Base-by-base conservation (phyloP, 2,329 filamentous ascomycete genomes). In the Periconia digitata region DNA sequence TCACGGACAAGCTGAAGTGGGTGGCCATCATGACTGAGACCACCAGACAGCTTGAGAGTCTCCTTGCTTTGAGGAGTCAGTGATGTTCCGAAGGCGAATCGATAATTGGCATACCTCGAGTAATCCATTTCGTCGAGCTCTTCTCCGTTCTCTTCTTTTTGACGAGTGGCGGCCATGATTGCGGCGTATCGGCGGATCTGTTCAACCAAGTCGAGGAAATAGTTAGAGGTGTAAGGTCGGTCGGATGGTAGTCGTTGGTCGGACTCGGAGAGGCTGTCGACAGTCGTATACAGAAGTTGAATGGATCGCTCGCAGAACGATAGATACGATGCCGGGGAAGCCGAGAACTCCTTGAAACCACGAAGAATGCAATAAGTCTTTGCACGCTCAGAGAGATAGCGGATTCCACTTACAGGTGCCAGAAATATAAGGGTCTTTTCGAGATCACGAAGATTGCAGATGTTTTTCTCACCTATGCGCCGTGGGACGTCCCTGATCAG, bases 191-290 rank as follows among this genome's bases (percentile, higher is more conserved):
- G 84, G 70, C 86, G 84, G 63, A 96, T 91, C 82, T 96, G 92
- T 71, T 95, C 90, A 71, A 95, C 86, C 53, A 97, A 85, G 77
- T 97, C 92, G 76, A 96, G 87, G 71, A 96, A 96, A 76, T 97
- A 97, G 69, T 90, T 90, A 81, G 89, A 90, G 80, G 87, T 94
- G 79, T 96, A 97, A 59, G 91, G 90, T 64, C 88, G 86, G 73
- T 97, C 92, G 73, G 84, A 79, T 51, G 89, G 87, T 70, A 90
- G 85, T 59, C 86, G 86, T 76, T 92, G 89, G 72, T 97, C 92
- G 70, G 85, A 85, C 70, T 95, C 90, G 78, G 84, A 86, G 57
- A 96, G 80, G 73, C 87, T 86, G 73, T 90, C 86, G 72, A 95
- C 89, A 51, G 90, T 94, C 56, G 90, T 86, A 79, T 95, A 89